phyloP scores from a whole-genome alignment of 176 grass and related monocot genomes.

The Rhipidocladum racemiflorum region DNA sequence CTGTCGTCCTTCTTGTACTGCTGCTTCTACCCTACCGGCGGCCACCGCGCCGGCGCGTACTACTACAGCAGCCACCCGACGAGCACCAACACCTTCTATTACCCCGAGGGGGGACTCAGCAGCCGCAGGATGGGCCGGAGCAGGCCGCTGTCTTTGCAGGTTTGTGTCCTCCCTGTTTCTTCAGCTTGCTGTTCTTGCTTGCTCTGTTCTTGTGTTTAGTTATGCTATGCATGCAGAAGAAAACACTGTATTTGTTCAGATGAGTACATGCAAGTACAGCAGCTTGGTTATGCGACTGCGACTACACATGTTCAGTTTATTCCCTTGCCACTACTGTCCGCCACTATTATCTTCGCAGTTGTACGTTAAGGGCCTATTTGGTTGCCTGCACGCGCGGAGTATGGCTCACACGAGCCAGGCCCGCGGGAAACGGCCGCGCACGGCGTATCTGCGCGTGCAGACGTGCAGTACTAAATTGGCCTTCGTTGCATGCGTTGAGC shows the following conservation, averaged over 20 bases:
- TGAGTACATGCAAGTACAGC: constrained; percentile 26
- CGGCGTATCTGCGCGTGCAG: no score
- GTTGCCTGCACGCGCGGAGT: no score
- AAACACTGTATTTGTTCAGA: neutral
- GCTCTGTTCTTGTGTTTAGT: neutral
- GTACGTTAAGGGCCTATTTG: no score
- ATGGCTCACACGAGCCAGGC: no score
- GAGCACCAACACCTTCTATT: constrained; percentile 40
- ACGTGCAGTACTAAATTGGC: no score
- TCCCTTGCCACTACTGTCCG: constrained; percentile 1
- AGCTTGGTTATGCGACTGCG: constrained; percentile 19
- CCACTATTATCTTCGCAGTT: neutral
- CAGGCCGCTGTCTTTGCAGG: constrained; percentile 70
- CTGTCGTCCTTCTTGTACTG: constrained; percentile 64
- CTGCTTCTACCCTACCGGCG: constrained; percentile 52
- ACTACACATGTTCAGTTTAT: constrained; percentile 34
- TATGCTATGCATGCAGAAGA: neutral
- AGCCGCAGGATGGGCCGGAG: constrained; percentile 54
- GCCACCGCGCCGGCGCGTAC: constrained; percentile 54
- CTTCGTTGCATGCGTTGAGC: no score
- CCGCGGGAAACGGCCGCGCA: no score
- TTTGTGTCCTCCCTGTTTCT: neutral
- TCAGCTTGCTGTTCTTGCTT: neutral
- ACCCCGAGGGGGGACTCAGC: constrained; percentile 29
- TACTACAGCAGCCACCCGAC: constrained; percentile 63